phyloP scores from a whole-genome alignment of 768 basidiomycete species.

The Suillus americanus region DNA sequence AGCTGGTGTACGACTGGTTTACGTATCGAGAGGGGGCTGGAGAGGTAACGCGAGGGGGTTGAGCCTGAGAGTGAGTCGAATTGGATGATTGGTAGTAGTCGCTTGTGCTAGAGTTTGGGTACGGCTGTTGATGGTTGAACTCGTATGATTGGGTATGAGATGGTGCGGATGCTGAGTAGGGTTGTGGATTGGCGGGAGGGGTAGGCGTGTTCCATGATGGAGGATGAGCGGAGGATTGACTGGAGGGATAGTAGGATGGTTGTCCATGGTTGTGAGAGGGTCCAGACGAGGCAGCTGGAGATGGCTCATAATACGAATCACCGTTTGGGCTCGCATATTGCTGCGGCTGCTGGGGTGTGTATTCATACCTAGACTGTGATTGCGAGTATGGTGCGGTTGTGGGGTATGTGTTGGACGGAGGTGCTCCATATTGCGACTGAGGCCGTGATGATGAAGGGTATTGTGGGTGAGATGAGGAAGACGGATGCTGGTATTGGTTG shows the following conservation, averaged over 20 bases:
- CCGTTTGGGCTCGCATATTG: constrained; percentile 20
- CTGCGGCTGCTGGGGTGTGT: constrained; percentile 22
- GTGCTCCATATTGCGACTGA: constrained; percentile 20
- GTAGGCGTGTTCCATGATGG: constrained; percentile 21
- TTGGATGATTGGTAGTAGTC: constrained; percentile 6
- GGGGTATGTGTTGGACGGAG: constrained; percentile 16
- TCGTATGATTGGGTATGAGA: constrained; percentile 4
- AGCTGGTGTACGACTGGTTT: not conserved
- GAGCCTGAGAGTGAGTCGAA: not conserved
- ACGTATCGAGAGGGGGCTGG: not conserved
- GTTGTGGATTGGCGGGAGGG: not conserved
- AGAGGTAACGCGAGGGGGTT: not conserved
- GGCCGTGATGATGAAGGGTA: constrained; percentile 25
- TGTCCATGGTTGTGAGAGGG: constrained; percentile 12
- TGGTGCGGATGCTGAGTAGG: constrained; percentile 4
- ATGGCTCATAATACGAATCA: constrained; percentile 25
- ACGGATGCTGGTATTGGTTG: constrained; percentile 19
- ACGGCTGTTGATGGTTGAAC: constrained; percentile 5
- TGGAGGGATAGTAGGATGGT: constrained; percentile 26
- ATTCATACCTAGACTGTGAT: constrained; percentile 21
- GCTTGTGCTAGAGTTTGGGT: not conserved
- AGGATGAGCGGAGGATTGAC: constrained; percentile 23
- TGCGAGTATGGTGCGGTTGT: constrained; percentile 25
- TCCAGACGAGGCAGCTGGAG: constrained; percentile 16
- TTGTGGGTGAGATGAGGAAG: constrained; percentile 22